phyloP scores from a whole-genome alignment of 768 basidiomycete species.

The Pleurotus platypus region DNA sequence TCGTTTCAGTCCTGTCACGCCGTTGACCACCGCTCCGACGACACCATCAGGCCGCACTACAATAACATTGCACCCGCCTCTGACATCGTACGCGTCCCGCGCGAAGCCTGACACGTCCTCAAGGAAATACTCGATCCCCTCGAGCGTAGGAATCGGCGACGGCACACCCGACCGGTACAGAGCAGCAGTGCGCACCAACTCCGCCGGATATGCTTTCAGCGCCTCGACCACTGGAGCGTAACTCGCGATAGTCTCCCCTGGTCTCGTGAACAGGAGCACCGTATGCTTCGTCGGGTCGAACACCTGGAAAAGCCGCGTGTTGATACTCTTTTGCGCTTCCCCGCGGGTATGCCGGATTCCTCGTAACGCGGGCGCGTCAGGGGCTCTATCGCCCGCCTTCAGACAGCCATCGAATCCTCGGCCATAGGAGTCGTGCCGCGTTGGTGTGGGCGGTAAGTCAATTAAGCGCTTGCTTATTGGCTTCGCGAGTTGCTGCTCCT shows the following conservation, averaged over 20 bases:
- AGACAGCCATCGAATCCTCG: slow-evolving; percentile 20
- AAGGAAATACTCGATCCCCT: slow-evolving; percentile 20
- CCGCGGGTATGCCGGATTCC: slow-evolving; percentile 21
- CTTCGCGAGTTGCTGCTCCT: slow-evolving; percentile 11
- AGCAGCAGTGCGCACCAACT: slow-evolving; percentile 3
- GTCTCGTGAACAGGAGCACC: slow-evolving; percentile 32
- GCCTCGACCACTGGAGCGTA: slow-evolving; percentile 6
- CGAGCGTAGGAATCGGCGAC: slow-evolving; percentile 15
- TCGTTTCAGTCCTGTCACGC: neutral
- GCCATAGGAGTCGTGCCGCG: slow-evolving; percentile 19
- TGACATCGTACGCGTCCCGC: slow-evolving; percentile 31
- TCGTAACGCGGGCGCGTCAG: slow-evolving; percentile 28
- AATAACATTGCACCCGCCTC: slow-evolving; percentile 19
- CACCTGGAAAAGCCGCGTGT: slow-evolving; percentile 28
- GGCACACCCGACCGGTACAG: slow-evolving; percentile 7
- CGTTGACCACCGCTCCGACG: slow-evolving; percentile 3
- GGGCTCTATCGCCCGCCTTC: slow-evolving; percentile 41
- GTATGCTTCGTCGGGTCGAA: slow-evolving; percentile 34
- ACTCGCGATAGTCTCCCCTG: slow-evolving; percentile 10
- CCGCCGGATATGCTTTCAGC: slow-evolving; percentile 14
- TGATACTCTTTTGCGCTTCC: slow-evolving; percentile 1
- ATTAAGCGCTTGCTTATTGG: neutral
- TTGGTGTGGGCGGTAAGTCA: neutral
- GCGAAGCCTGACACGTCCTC: slow-evolving; percentile 36
- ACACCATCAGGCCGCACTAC: slow-evolving; percentile 6